Evolutionary conservation across 768 basidiomycete genomes (phyloP).

Genomic region (Serendipita sp.): DNA sequence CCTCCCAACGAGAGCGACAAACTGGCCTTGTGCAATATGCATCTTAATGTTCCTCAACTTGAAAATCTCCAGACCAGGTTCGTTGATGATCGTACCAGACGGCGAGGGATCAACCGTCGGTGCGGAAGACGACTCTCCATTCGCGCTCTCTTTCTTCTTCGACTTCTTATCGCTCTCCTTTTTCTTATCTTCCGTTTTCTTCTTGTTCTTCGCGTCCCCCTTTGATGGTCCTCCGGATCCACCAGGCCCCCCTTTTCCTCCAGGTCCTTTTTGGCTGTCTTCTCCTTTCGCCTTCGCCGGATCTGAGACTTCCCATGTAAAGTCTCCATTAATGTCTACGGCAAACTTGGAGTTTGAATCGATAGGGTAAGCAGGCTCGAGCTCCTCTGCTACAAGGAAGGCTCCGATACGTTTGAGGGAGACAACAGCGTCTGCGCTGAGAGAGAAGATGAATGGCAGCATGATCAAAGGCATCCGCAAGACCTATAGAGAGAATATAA

Average conservation of each 20-base stretch:
- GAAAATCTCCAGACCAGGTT: constrained; percentile 25
- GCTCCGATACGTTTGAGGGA: constrained; percentile 32
- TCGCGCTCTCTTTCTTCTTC: constrained; percentile 18
- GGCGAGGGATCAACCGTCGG: neutral
- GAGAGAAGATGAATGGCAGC: constrained; percentile 37
- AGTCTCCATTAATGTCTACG: constrained; percentile 34
- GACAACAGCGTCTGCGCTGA: constrained; percentile 33
- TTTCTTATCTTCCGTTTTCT: constrained; percentile 14
- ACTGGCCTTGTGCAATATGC: constrained; percentile 35
- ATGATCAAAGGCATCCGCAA: constrained; percentile 43
- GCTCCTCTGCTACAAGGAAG: constrained; percentile 41
- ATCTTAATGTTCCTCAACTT: constrained; percentile 32
- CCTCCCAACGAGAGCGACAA: constrained; percentile 58
- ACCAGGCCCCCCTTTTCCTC: constrained; percentile 13
- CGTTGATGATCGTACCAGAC: neutral
- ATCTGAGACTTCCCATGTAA: constrained; percentile 31
- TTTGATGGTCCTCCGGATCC: constrained; percentile 13
- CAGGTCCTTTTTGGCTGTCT: constrained; percentile 15
- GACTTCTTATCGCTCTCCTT: neutral
- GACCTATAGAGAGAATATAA: constrained; percentile 23
- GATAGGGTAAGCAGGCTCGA: constrained; percentile 30
- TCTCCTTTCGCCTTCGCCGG: constrained; percentile 11
- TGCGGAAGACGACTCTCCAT: neutral
- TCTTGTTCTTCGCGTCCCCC: constrained; percentile 13
- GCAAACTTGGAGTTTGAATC: constrained; percentile 25